Evolutionary conservation across 2,329 filamentous ascomycete genomes (phyloP), one percentile per base, ranked within the genome.

Genomic region (Aureobasidium vineae): DNA sequence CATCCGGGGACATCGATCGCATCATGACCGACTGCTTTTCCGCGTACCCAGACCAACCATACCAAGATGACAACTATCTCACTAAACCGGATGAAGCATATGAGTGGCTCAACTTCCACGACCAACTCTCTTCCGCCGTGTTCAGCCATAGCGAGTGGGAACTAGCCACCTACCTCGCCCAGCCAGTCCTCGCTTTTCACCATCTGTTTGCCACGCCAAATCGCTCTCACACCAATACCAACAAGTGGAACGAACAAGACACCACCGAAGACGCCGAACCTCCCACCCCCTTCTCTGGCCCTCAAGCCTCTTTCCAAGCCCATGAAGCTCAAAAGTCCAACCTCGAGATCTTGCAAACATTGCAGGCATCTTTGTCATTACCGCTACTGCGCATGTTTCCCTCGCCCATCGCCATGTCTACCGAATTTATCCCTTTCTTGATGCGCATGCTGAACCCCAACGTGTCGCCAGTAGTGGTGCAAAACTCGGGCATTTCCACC

Each of bases 31-130:
- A 98, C 69, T 89, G 96, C 72, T 97, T 97, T 74, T 83, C 90
- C 26, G 85, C 90, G 70, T 99, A 97, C 76, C 92, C 94, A 0
- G 87, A 86, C 49, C 90, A 92, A 71, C 88, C 92, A 23, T 99
- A 90, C 78, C 96, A 97, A 79, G 95, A 99, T 75, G 95, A 99
- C 77, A 90, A 88, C 0, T 89, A 91, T 71, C 86, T 99, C 38
- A 90, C 88, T 40, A 99, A 99, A 75, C 96, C 96, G 0, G 88
- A 89, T 70, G 81, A 85, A 1, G 91, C 91, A 0, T 96, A 97
- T 76, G 94, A 97, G 73, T 99, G 95, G 95, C 85, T 99, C 65
- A 84, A 96, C 76, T 98, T 99, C 77, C 91, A 97, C 77, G 95
- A 98, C 73, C 81, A 83, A 0, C 88, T 96, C 69, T 92, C 91